Evolutionary conservation across 2,329 filamentous ascomycete genomes (phyloP), one percentile per base, ranked within the genome.

Genomic region (Exophiala calicioides): DNA sequence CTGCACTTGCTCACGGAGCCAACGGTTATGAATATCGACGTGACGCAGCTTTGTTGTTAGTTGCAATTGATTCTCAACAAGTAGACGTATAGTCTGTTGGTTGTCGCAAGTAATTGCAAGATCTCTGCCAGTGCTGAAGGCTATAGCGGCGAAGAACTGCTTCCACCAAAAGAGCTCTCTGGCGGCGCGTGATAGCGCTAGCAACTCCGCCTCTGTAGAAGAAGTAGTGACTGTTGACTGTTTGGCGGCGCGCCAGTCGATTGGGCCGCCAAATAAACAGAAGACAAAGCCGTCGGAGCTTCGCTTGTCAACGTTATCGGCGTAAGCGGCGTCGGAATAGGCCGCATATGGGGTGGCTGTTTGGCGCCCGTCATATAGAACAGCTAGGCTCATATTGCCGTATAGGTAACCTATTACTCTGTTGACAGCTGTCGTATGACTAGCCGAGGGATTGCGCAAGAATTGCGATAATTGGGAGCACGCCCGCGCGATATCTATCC

Each of bases 171-270:
- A 7, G 7, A 27, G 7, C 24, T 27, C 24, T 27, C 12, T 27
- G 7, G 30, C 6, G 6, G 30, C 30, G 6, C 13, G 30, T 10
- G 47, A 42, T 2, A 58, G 24, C 1, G 47, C 46, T 8, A 58
- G 42, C 5, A 60, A 24, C 41, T 61, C 55, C 0, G 50, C 58
- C 44, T 60, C 58, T 1, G 50, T 59, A 3, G 52, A 54, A 1
- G 55, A 59, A 1, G 47, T 61, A 1, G 50, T 60, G 0, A 60
- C 54, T 3, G 44, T 59, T 2, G 26, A 23, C 24, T 60, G 52
- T 23, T 54, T 56, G 0, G 36, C 34, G 0, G 54, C 53, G 18
- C 50, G 43, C 56, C 35, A 61, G 23, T 58, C 50, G 6, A 61
- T 49, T 9, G 39, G 45, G 5, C 52, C 47, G 4, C 47, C 43